Base-by-base conservation (phyloP, 2,329 filamentous ascomycete species). In the Aureobasidium sp. region DNA sequence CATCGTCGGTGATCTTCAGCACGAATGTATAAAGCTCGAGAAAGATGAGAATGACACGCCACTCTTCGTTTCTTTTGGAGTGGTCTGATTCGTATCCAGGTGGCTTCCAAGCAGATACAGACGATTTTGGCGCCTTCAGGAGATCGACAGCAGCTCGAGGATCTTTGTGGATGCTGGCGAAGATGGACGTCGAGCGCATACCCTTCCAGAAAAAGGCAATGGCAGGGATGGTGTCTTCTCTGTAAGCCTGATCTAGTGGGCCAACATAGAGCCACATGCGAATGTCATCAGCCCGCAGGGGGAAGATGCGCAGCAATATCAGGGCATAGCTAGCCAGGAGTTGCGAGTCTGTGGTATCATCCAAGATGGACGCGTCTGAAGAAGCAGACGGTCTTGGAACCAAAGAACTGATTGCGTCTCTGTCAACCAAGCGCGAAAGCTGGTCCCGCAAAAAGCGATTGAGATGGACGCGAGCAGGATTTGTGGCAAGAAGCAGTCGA, bases 21-120 rank as follows among this genome's bases (percentile, higher is more conserved):
- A 96, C 84, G 70, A 97, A 97, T 2, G 88, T 90, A 70, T 96
- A 99, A 0, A 99, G 81, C 68, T 99, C 94, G 6, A 99, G 80
- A 69, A 99, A 97, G 54, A 99, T 81, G 0, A 97, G 78, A 43
- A 96, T 84, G 1, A 94, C 86, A 19, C 88, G 86, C 94, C 94
- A 99, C 69, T 97, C 90, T 65, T 86, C 81, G 27, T 79, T 74
- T 74, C 78, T 73, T 70, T 79, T 64, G 66, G 68, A 58, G 70
- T 73, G 69, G 35, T 71, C 68, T 15, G 71, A 65, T 25, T 68
- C 45, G 38, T 70, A 65, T 31, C 67, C 62, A 6, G 73, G 69
- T 10, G 70, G 67, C 61, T 73, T 71, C 61, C 60, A 65, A 6
- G 63, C 27, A 51, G 63, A 63, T 1, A 53, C 27, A 7, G 23